Evolutionary conservation across 805 yeast species (phyloP).

Genomic region (Sugiyamaella boreocaroliniensis): DNA sequence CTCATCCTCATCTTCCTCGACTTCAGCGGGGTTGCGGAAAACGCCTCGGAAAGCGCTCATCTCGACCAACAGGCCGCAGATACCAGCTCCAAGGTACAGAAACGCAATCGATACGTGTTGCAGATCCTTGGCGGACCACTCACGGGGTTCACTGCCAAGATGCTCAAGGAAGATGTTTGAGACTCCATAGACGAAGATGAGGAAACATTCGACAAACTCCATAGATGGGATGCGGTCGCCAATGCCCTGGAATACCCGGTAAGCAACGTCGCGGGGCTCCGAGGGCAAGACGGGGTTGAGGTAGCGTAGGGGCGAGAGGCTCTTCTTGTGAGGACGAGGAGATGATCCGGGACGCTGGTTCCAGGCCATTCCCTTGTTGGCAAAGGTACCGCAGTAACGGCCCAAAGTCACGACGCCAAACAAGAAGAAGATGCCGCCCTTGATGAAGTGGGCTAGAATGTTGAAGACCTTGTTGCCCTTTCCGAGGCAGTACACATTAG

Average conservation of each 20-base stretch:
- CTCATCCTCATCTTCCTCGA: slow-evolving; percentile 11
- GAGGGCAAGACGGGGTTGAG: background rate
- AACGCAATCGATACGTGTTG: slow-evolving; percentile 90
- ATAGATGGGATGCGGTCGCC: slow-evolving; percentile 38
- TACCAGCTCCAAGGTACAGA: slow-evolving; percentile 84
- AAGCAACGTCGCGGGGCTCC: background rate
- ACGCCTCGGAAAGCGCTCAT: slow-evolving; percentile 15
- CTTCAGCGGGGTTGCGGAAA: background rate
- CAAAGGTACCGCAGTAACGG: slow-evolving; percentile 79
- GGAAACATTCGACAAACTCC: slow-evolving; percentile 75
- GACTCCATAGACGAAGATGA: slow-evolving; percentile 80
- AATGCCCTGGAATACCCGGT: slow-evolving; percentile 1
- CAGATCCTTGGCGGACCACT: slow-evolving; percentile 82
- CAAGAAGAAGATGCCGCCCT: slow-evolving; percentile 81
- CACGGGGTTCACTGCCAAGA: slow-evolving; percentile 68
- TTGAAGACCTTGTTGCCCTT: slow-evolving; percentile 63
- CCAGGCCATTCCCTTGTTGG: slow-evolving; percentile 86
- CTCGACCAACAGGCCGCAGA: slow-evolving; percentile 83
- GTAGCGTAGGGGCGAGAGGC: background rate
- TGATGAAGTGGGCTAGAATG: slow-evolving; percentile 88
- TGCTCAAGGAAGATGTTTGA: slow-evolving; percentile 91
- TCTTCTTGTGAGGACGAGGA: background rate
- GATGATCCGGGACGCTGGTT: slow-evolving; percentile 37
- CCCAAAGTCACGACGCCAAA: slow-evolving; percentile 77
- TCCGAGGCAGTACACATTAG: slow-evolving; percentile 67